Base-by-base conservation (phyloP, 257 asterid species). In the Solanum sitiens region DNA sequence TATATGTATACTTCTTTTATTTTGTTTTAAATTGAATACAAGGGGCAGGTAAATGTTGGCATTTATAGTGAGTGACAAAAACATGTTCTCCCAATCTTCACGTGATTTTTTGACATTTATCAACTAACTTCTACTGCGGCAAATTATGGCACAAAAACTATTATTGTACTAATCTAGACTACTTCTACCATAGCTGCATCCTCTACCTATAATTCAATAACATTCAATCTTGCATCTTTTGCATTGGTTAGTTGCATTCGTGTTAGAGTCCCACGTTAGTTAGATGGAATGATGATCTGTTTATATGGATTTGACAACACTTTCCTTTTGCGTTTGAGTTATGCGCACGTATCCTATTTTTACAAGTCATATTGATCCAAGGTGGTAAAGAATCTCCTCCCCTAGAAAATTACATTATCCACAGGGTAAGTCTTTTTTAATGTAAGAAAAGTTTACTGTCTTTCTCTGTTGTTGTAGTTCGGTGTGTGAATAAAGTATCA, bases 31-130 rank as follows among this genome's bases (percentile, higher is more conserved):
- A 35, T n/a, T 84, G 40, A 25, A 25, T 63, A 23, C 20, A 40
- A 39, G 12, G 37, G 42, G 47, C 50, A 67, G 87, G 74, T 85
- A 71, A 86, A 86, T 68, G 87, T 86, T 86, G 70, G 87, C 82
- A 86, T 86, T 86, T 45, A 86, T 45, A 70, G 12, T 44, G 40
- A 42, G 39, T 85, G 4, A 63, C 20, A 25, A 21, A 33, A 85
- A 16, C 76, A 71, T 5, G 68, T 32, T 47, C 80, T 42, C 44
- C 2, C 80, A 85, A 14, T 30, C 32, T 14, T 85, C 70, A 45
- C 87, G 80, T 70, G 87, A 86, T 27, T 42, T 42, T 18, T 18
- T 9, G 32, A 30, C 45, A 42, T 23, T 70, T 5, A 56, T n/a
- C 61, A 42, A 27, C 68, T 23, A 85, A 70, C 68, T 70, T 80